A percentile compares a stretch with the other conserved stretches of the same genome.
These are phyloP conservation scores for Solanum clarkiae DNA, from an alignment of 257 asterid species.

Conservation along the genomic window DNA sequence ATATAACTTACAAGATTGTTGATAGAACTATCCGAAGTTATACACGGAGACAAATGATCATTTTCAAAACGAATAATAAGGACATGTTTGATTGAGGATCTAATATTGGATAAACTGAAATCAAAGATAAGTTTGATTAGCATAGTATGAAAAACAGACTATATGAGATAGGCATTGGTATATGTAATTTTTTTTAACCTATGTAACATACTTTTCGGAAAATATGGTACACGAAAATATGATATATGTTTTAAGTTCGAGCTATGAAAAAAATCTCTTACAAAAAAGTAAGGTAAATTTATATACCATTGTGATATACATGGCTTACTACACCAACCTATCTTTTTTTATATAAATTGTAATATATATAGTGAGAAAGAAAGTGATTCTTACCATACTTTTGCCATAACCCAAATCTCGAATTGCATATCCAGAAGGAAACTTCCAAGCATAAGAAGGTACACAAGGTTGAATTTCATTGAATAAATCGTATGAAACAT, in stretches of 20 bases:
- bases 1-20: neutral
- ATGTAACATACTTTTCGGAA: neutral
- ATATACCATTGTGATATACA: neutral
- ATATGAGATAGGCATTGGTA: neutral
- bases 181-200: neutral
- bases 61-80: neutral
- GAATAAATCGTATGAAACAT: constrained; percentile 41
- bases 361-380: neutral
- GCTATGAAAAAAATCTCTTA: neutral
- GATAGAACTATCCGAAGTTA: neutral
- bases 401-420: constrained; percentile 44
- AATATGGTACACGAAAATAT: neutral
- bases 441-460: constrained; percentile 41
- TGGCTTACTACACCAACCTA: neutral
- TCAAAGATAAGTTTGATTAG: neutral
- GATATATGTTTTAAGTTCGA: neutral
- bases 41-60: neutral
- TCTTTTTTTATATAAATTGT: neutral
- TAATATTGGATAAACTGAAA: neutral
- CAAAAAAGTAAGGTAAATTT: neutral
- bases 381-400: constrained; percentile 28
- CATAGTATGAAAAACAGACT: neutral
- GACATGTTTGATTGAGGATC: neutral
- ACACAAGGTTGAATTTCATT: constrained; percentile 23
- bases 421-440: constrained; percentile 71